phyloP scores from a whole-genome alignment of 139 green algal genomes.

The Dunaliella sp. region DNA sequence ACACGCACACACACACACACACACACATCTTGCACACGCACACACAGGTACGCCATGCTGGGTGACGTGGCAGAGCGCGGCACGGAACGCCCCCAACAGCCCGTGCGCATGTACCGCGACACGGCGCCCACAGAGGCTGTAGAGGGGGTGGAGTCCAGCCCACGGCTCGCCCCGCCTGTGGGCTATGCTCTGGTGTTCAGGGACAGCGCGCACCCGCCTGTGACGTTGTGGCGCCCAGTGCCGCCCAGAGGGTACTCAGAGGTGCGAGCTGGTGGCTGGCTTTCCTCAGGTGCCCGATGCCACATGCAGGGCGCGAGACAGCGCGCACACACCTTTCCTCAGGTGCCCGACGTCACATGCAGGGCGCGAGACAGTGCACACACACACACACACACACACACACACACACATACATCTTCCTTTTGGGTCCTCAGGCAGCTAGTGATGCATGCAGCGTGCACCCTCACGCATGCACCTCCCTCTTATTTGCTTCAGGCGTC shows the following conservation, averaged over 20 bases:
- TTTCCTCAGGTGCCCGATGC: too few species aligned
- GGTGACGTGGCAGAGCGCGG: constrained; percentile 63
- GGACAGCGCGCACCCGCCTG: constrained; percentile 37
- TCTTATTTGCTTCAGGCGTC: too few species aligned
- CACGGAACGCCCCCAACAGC: constrained; percentile 12
- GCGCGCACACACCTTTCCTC: too few species aligned
- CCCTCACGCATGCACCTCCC: too few species aligned
- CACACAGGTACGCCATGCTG: constrained; percentile 53
- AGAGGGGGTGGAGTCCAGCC: constrained; percentile 1
- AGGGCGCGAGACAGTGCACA: background rate
- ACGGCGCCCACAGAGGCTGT: constrained; percentile 22
- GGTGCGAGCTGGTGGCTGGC: too few species aligned
- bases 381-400: background rate
- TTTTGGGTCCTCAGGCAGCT: too few species aligned
- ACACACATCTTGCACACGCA: too few species aligned
- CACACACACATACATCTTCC: too few species aligned
- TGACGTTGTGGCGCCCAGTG: constrained; percentile 81
- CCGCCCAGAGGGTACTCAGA: constrained; percentile 35
- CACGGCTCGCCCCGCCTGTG: constrained; percentile 41
- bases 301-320: too few species aligned
- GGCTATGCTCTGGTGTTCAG: constrained; percentile 78
- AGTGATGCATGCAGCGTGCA: too few species aligned
- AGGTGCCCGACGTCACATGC: background rate
- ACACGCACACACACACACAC: background rate
- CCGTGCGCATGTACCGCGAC: constrained; percentile 68